These are phyloP conservation scores for Kondoa subrosea DNA, from an alignment of 768 basidiomycete genomes.

Conservation along the genomic window DNA sequence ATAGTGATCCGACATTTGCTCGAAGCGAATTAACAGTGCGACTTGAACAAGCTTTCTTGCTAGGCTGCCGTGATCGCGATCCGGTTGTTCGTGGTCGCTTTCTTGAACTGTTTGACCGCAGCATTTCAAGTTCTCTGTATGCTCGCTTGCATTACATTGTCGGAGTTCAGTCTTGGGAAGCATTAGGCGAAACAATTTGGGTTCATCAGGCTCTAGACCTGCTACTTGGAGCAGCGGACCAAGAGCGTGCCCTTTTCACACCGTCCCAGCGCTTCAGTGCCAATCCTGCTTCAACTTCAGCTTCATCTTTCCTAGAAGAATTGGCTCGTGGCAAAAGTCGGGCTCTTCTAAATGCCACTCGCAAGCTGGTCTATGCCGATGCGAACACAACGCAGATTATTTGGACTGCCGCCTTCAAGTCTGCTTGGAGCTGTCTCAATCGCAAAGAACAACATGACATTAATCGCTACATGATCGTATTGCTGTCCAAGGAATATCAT, in stretches of 20 bases:
- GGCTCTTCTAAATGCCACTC: conserved; percentile 54
- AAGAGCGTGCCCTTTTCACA: conserved; percentile 31
- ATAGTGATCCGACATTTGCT: conserved; percentile 65
- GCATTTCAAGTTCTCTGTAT: conserved; percentile 63
- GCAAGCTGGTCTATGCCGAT: conserved; percentile 68
- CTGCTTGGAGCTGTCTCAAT: conserved; percentile 67
- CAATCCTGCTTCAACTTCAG: neutral
- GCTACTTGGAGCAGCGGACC: conserved; percentile 53
- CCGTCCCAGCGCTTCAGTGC: neutral
- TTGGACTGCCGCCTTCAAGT: conserved; percentile 76
- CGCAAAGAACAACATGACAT: conserved; percentile 75
- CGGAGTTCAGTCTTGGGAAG: conserved; percentile 89
- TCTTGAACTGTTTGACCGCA: conserved; percentile 73
- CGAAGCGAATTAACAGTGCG: conserved; percentile 85
- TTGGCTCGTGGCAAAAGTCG: conserved; percentile 29
- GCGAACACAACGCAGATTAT: conserved; percentile 56
- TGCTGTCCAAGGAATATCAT: conserved; percentile 87
- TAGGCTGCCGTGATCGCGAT: conserved; percentile 76
- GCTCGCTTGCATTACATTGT: conserved; percentile 74
- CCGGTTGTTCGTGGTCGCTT: conserved; percentile 61
- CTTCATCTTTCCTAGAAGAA: conserved; percentile 18
- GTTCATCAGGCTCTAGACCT: conserved; percentile 78
- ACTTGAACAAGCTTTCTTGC: conserved; percentile 77
- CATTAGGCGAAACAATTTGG: conserved; percentile 82
- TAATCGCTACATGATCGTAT: conserved; percentile 70